Evolutionary conservation across 176 grass and related monocot genomes (phyloP), one percentile per base, ranked within the genome.

Genomic region (Lolium rigidum): DNA sequence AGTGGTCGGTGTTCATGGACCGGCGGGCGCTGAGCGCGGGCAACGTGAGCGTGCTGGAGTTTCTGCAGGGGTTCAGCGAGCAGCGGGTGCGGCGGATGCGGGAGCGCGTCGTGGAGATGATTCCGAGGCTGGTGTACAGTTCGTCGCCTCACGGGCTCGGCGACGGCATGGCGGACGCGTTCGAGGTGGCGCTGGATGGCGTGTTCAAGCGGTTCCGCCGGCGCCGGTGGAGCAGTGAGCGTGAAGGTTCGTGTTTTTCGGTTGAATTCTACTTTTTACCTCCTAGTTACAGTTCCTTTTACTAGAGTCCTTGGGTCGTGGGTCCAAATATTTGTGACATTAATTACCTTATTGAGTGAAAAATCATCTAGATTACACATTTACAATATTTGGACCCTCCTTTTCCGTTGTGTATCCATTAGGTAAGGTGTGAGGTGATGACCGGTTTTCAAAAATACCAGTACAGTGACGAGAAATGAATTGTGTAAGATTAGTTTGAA

Each of bases 1-100:
- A 94, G 68, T 98, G 96, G 93, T 98, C 93, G 49, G 90, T 98
- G 62, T 98, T 94, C 87, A 95, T 98, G 2, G 91, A 98, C 84
- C 91, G 88, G n/a, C 68, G 16, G 86, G 91, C 60, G 57, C 82
- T 94, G 71, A 82, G 91, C 11, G 79, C 54, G 28, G 93, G 91
- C 15, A 92, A 81, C 51, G 78, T 89, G 54, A 92, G 87, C 79
- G 82, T 98, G 46, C 87, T 75, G 20, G 87, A 87, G 9, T 74
- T 92, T 1, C 85, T 98, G 38, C 85, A 95, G 73, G 89, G 89
- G 66, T 60, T 95, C 72, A 86, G 88, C 61, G 86, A 86, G 89
- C 74, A 69, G 55, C 87, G 37, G 25, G 90, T 88, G 55, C 86
- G 83, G 74, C 79, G 85, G 82, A 98, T 95, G 95, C 85, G 62